Percentiles rank a stretch among this genome's conserved stretches.
Conservation (phyloP, 306 rosid species). For the Ochetophila trinervis region DNA sequence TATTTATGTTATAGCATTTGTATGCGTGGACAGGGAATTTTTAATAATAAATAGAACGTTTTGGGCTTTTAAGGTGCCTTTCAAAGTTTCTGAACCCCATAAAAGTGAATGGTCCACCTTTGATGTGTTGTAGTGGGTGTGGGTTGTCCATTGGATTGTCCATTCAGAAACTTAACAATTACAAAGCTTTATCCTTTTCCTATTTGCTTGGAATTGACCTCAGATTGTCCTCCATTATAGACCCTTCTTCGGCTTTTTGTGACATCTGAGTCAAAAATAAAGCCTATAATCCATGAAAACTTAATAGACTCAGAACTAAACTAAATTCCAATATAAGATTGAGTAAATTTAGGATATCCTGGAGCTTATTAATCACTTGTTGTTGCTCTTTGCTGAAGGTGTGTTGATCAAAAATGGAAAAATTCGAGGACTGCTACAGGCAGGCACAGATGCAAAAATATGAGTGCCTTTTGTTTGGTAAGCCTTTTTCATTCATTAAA, state of each 20-base stretch:
- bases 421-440: constrained; percentile 46
- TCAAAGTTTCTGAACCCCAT: constrained; percentile 11
- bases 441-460: constrained; percentile 66
- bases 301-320: constrained; percentile 28
- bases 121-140: constrained; percentile 27
- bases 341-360: constrained; percentile 24
- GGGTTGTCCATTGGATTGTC: constrained; percentile 50
- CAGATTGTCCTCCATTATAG: constrained; percentile 29
- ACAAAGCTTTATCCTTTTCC: constrained; percentile 20
- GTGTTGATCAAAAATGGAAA: constrained; percentile 54
- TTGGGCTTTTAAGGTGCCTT: too few relatives aligned
- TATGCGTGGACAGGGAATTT: constrained; percentile 1
- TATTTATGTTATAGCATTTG: neutral
- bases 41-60: constrained; percentile 23
- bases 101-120: constrained; percentile 30
- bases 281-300: constrained; percentile 23
- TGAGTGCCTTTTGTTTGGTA: constrained; percentile 93
- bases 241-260: constrained; percentile 24
- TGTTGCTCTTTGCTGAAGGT: neutral
- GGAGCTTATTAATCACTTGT: constrained; percentile 28
- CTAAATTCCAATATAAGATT: constrained; percentile 32
- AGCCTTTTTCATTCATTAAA: constrained; percentile 13
- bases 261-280: constrained; percentile 43
- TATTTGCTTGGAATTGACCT: constrained; percentile 22
- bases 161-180: constrained; percentile 38